These are phyloP conservation scores for Zygnema circumcarinatum DNA, from an alignment of 139 green algal species.

Conservation along the genomic window DNA sequence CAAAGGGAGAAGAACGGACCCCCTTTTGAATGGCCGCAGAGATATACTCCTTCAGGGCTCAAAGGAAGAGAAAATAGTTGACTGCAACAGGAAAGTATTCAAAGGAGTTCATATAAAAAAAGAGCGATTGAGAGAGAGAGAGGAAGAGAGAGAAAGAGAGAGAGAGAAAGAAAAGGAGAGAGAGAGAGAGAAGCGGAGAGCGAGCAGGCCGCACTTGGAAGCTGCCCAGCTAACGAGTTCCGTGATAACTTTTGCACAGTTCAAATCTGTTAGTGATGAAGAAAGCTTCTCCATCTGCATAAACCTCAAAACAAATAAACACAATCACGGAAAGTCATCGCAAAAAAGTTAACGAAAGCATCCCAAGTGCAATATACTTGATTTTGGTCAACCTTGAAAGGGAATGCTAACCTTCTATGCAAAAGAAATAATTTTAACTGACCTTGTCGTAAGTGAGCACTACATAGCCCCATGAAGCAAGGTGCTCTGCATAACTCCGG, in stretches of 20 bases:
- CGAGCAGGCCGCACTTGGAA: slow-evolving; percentile 1
- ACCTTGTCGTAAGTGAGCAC: slow-evolving; percentile 52
- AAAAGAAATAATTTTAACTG: no score
- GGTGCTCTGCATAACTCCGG: slow-evolving; percentile 68
- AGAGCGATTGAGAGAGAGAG: no score
- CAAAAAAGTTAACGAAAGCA: no score
- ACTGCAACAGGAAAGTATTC: neutral
- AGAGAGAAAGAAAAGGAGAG: no score
- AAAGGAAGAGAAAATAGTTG: slow-evolving; percentile 4
- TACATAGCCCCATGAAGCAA: slow-evolving; percentile 76
- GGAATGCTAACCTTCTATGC: no score
- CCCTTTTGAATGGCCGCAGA: slow-evolving; percentile 23
- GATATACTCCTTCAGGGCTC: neutral
- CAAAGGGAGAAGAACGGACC: no score
- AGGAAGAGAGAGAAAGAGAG: no score
- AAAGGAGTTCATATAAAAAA: no score
- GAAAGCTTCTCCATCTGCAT: neutral
- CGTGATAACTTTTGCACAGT: slow-evolving; percentile 25
- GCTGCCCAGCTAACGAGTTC: slow-evolving; percentile 18
- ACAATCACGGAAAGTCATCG: no score
- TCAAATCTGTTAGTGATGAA: neutral
- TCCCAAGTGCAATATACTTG: no score
- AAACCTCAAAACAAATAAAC: neutral
- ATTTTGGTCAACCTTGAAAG: no score
- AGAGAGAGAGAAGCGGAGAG: no score